Conservation (phyloP, 2,329 filamentous ascomycete species). For the Plenodomus lindquistii region DNA sequence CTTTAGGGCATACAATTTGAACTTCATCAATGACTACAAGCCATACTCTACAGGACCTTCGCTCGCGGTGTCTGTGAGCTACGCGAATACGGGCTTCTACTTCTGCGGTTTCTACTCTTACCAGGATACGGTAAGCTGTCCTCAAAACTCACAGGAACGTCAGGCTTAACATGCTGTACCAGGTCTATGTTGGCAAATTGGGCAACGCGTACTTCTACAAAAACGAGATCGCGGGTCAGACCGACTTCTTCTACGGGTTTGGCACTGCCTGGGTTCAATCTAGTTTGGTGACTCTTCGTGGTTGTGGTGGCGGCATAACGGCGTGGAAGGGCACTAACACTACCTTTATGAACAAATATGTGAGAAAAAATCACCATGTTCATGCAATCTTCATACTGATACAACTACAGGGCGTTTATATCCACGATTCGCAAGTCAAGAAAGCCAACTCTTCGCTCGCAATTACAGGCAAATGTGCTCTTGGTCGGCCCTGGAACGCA, state of each 20-base stretch:
- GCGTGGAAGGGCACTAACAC: conserved; percentile 72
- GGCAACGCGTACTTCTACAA: conserved; percentile 68
- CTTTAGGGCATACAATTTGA: conserved; percentile 69
- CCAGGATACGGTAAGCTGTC: conserved; percentile 66
- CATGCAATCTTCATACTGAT: conserved; percentile 5
- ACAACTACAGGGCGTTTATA: conserved; percentile 58
- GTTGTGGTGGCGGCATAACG: conserved; percentile 68
- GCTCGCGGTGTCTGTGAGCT: conserved; percentile 63
- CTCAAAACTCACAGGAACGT: not conserved
- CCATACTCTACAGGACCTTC: conserved; percentile 60
- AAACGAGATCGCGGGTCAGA: conserved; percentile 65
- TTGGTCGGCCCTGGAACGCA: conserved; percentile 67
- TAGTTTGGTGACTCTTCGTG: conserved; percentile 59
- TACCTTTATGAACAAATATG: conserved; percentile 66
- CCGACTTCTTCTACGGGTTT: conserved; percentile 71
- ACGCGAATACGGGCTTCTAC: conserved; percentile 70
- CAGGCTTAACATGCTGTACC: not conserved
- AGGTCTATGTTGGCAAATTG: conserved; percentile 64
- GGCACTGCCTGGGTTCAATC: conserved; percentile 65
- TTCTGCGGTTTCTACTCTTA: conserved; percentile 68
- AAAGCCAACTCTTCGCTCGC: conserved; percentile 57
- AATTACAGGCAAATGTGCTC: conserved; percentile 53
- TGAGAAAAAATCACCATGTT: no score
- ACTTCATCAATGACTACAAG: conserved; percentile 64
- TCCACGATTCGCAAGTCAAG: conserved; percentile 58